Conservation (phyloP, 805 yeast species). For the Allodekkera sacchari region DNA sequence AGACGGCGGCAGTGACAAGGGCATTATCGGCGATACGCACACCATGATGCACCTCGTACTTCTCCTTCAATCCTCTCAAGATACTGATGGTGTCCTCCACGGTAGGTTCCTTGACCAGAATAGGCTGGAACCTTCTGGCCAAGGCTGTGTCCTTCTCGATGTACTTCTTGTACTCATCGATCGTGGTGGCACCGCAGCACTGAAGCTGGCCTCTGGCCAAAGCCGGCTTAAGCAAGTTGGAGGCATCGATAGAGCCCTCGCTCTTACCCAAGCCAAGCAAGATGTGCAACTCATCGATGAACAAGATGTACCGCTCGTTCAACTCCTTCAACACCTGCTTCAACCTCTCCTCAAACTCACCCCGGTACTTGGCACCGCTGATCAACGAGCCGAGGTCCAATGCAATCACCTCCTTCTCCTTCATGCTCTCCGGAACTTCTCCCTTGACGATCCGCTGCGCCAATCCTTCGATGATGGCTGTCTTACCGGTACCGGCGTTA, state of each 20-base stretch:
- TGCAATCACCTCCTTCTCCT: conserved; percentile 74
- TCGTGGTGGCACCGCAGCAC: conserved; percentile 94
- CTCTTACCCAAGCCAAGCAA: conserved; percentile 85
- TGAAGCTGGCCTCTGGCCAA: conserved; percentile 87
- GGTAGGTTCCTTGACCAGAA: conserved; percentile 75
- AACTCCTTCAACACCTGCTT: conserved; percentile 77
- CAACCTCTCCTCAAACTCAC: conserved; percentile 90
- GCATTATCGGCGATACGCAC: conserved; percentile 91
- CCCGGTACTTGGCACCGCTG: conserved; percentile 92
- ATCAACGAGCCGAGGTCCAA: conserved; percentile 83
- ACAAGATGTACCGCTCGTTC: conserved; percentile 68
- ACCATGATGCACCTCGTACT: conserved; percentile 96
- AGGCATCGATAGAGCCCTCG: conserved; percentile 94
- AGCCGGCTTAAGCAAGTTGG: conserved; percentile 87
- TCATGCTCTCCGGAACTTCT: conserved; percentile 92
- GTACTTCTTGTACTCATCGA: conserved; percentile 86
- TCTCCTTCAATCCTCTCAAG: conserved; percentile 85
- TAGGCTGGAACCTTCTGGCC: conserved; percentile 90
- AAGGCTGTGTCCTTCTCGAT: conserved; percentile 95
- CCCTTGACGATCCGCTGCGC: conserved; percentile 89
- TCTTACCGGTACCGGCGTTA: conserved; percentile 96
- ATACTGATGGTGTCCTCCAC: conserved; percentile 89
- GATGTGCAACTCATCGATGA: conserved; percentile 87
- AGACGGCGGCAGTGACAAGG: conserved; percentile 84
- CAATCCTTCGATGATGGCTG: conserved; percentile 92